Evolutionary conservation across 2,329 filamentous ascomycete genomes (phyloP), one percentile per base, ranked within the genome.

Genomic region (Byssochlamys sp.): DNA sequence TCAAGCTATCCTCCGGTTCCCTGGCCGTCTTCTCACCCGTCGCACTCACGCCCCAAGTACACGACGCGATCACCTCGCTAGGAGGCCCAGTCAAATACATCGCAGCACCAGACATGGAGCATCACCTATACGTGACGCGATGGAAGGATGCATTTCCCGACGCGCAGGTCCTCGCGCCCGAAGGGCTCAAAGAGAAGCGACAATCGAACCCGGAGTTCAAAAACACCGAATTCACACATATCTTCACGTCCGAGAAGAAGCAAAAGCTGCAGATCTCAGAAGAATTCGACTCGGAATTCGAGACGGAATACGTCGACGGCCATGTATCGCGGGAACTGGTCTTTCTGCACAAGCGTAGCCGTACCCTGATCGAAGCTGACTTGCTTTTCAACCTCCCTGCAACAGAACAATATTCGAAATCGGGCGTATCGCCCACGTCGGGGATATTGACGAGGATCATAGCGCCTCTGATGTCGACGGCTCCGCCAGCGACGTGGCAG

Each of bases 21-120:
- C 83, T 97, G 48, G 89, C 90, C 63, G 86, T 96, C 71, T 96
- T 96, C 81, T 96, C 91, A 0, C 94, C 94, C 19, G 89, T 94
- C 24, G 88, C 87, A 12, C 81, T 96, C 57, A 97, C 91, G 2
- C 81, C 86, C 2, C 84, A 87, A 58, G 85, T 91, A 45, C 84
- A 81, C 60, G 77, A 89, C 55, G 76, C 80, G 56, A 73, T 84
- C 24, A 78, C 84, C n/a, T 71, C 77, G 33, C 77, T 90, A 57
- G 85, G 85, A 60, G 85, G 86, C 54, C 80, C 84, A 49, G 84
- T 96, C 55, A 83, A 81, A 63, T 97, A 97, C 79, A 86, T 99
- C 63, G 80, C 92, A 27, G 92, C 94, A 0, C 84, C 88, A 1
- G 94, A 99, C 72, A 81, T 89, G 55, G 91, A 99, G 77, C 94